Evolutionary conservation across 1,284 basidiomycete genomes (phyloP), one percentile per base, ranked within the genome.

Genomic region (Xerocomus subilludens): DNA sequence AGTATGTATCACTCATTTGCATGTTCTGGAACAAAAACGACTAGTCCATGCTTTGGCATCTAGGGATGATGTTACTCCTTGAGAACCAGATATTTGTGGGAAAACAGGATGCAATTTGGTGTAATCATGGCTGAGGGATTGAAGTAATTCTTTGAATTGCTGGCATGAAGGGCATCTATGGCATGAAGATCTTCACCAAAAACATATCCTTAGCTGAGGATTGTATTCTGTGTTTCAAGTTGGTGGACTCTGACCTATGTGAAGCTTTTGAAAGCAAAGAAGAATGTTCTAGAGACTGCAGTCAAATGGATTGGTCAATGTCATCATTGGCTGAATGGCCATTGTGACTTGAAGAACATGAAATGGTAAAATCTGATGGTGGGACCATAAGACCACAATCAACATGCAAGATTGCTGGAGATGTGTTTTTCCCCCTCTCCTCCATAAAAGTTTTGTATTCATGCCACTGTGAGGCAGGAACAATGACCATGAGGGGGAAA

Each of bases 151-250:
- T 51, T 82, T 60, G 45, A 81, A 69, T 72, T 81, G 73, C n/a
- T 77, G 66, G 5, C 63, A 60, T 32, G 59, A 98, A 98, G 86
- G 98, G 97, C 86, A 94, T 98, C 72, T 93, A 98, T 78, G 96
- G 97, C 51, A 99, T 99, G 98, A 94, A 94, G 84, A 99, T 99
- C 80, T 99, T 99, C 87, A 97, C 95, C 49, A 95, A 95, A 86
- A 97, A 97, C 88, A 97, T 94, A 94, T 95, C 95, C 87, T 91
- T 98, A 84, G 97, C 96, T 68, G 96, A 97, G 85, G 96, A 97
- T 89, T 94, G 94, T 87, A 98, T 98, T 77, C 89, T 99, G 47
- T 98, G 97, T 85, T 99, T 98, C 85, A 97, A 99, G 85, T 89
- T 99, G 63, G 97, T 97, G 32, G 96, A 95, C 93, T 4, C 85